These are phyloP conservation scores for Odonthalia washingtoniensis DNA, from an alignment of 31 red algal species.

Conservation along the genomic window DNA sequence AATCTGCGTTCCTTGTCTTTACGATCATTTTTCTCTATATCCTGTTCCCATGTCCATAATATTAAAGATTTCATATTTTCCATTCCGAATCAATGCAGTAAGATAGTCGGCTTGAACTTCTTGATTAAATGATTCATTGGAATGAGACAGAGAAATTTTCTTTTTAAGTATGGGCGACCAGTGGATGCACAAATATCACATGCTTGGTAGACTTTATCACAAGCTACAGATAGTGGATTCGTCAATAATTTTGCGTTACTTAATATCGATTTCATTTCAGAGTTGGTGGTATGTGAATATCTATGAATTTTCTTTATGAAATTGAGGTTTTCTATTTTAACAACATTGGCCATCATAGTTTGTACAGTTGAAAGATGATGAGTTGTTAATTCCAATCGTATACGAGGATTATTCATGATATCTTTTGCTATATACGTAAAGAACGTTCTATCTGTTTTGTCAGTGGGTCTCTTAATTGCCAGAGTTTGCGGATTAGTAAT, in stretches of 20 bases:
- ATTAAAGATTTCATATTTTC: slow-evolving; percentile 27
- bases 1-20: neutral
- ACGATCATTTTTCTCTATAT: slow-evolving; percentile 18
- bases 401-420: neutral
- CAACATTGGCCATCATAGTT: neutral
- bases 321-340: neutral
- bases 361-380: neutral
- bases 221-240: neutral
- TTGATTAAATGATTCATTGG: slow-evolving; percentile 15
- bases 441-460: neutral
- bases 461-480: neutral
- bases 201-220: neutral
- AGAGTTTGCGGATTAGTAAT: neutral
- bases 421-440: slow-evolving; percentile 19
- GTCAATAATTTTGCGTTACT: neutral
- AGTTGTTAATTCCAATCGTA: neutral
- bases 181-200: slow-evolving; percentile 21
- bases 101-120: slow-evolving; percentile 18
- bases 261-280: neutral
- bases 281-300: neutral
- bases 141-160: slow-evolving; percentile 25
- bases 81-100: neutral
- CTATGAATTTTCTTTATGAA: slow-evolving; percentile 13
- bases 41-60: slow-evolving; percentile 8
- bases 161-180: neutral